A percentile compares a stretch with the other conserved stretches of the same genome.
Conservation (phyloP, 148 eudicot species). For the Pharnaceum exiguum region DNA sequence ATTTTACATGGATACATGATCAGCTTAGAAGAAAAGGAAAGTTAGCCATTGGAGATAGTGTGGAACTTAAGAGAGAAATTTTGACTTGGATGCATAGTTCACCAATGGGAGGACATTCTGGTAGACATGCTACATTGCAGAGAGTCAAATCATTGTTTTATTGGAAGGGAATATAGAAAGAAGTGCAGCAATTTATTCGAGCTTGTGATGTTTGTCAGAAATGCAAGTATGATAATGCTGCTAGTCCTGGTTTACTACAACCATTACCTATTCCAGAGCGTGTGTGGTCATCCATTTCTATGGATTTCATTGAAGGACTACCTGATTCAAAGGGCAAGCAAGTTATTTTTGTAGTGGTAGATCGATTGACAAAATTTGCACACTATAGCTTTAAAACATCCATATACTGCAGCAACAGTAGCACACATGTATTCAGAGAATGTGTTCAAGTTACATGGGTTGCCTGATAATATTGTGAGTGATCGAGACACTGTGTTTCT, state of each 20-base stretch:
- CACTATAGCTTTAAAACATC: neutral
- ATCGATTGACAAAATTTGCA: neutral
- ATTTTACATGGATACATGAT: no score
- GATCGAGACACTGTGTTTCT: neutral
- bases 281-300: neutral
- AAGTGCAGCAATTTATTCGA: neutral
- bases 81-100: no score
- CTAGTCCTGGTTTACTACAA: neutral
- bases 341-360: neutral
- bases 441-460: neutral
- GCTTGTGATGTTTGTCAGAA: neutral
- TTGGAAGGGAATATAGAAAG: neutral
- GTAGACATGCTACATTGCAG: neutral
- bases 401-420: neutral
- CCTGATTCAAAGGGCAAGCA: neutral
- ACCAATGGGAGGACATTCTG: no score
- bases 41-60: no score
- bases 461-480: neutral
- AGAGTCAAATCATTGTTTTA: neutral
- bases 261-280: neutral
- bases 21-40: no score
- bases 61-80: no score
- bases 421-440: neutral
- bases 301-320: constrained; percentile 1
- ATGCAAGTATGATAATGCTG: neutral